Evolutionary conservation across 345 rosid species (phyloP).

Genomic region (Bruguiera parviflora): DNA sequence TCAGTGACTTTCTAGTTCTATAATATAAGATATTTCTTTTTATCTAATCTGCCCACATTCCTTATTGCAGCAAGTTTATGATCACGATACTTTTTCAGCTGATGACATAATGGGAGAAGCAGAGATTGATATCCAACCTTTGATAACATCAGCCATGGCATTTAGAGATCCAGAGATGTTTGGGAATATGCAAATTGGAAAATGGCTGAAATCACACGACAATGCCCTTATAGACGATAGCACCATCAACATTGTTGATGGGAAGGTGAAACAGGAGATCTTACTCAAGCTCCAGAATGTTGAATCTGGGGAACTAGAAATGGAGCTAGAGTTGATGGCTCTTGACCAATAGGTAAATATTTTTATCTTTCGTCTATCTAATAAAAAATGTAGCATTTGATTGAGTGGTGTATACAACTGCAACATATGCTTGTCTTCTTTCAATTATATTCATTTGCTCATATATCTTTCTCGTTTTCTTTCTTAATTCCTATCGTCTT

Average conservation of each 20-base stretch:
- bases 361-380: not conserved
- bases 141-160: conserved; percentile 93
- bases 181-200: conserved; percentile 92
- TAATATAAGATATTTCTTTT: no score
- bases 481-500: not conserved
- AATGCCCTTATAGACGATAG: conserved; percentile 89
- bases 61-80: conserved; percentile 70
- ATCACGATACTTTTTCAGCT: conserved; percentile 82
- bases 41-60: not conserved
- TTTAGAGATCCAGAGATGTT: conserved; percentile 86
- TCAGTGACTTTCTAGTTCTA: not conserved
- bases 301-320: conserved; percentile 76
- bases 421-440: not conserved
- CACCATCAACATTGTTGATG: conserved; percentile 76
- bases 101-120: conserved; percentile 99
- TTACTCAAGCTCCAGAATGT: conserved; percentile 87
- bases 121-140: conserved; percentile 80
- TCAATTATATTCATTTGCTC: not conserved
- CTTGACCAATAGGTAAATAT: conserved; percentile 57
- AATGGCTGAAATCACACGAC: conserved; percentile 83
- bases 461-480: not conserved
- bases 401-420: not conserved
- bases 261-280: conserved; percentile 81
- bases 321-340: conserved; percentile 76
- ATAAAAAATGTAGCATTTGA: not conserved